Conservation (phyloP, 2,329 filamentous ascomycete genomes). For the Hypoxylon sp. region DNA sequence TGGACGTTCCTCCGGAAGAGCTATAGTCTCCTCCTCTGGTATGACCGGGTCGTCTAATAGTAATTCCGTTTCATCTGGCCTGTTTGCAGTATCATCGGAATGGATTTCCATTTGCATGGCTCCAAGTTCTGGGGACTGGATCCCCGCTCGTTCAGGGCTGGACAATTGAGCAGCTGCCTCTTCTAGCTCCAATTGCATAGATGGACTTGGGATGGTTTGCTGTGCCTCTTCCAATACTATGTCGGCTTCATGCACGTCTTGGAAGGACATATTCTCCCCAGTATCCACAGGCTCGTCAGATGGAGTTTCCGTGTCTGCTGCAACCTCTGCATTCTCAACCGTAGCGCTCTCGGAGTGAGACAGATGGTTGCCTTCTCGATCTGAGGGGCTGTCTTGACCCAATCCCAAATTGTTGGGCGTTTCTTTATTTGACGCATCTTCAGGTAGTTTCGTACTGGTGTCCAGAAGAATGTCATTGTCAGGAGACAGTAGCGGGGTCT, state of each 20-base stretch:
- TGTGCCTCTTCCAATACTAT: background rate
- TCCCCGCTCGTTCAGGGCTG: background rate
- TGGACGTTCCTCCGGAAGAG: background rate
- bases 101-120: background rate
- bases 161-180: slow-evolving; percentile 2
- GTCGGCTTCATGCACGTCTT: background rate
- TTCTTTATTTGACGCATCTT: background rate
- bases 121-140: background rate
- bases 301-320: background rate
- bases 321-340: background rate
- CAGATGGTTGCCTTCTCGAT: background rate
- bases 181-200: slow-evolving; percentile 1
- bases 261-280: no score
- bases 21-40: background rate
- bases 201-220: slow-evolving; percentile 1
- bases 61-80: background rate
- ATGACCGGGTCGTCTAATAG: background rate
- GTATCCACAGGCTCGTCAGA: background rate
- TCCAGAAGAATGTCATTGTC: no score
- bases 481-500: background rate
- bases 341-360: background rate
- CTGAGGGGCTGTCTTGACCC: background rate
- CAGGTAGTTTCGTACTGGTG: no score
- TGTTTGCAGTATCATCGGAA: background rate
- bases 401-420: no score